Evolutionary conservation across 1,284 basidiomycete genomes (phyloP).

Genomic region (Microbotryum lychnidis-dioicae): DNA sequence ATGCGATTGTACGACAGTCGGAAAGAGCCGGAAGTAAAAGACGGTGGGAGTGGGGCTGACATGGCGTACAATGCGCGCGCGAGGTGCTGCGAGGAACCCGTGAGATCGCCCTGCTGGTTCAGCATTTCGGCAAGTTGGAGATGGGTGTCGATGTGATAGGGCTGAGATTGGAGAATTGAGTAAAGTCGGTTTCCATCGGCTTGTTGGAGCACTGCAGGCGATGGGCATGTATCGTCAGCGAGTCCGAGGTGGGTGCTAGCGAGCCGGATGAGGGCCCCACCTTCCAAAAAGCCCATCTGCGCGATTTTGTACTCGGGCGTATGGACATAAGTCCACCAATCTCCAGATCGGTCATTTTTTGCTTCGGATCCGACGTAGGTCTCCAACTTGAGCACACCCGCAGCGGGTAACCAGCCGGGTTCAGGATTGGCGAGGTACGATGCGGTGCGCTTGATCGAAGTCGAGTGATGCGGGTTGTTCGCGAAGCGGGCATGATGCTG

Average conservation of each 20-base stretch:
- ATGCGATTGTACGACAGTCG: conserved; percentile 77
- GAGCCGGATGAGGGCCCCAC: no score
- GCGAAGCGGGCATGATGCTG: conserved; percentile 30
- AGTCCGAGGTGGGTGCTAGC: not conserved
- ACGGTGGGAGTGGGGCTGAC: conserved; percentile 70
- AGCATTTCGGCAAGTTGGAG: conserved; percentile 61
- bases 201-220: conserved; percentile 27
- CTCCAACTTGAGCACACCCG: conserved; percentile 52
- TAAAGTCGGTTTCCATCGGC: conserved; percentile 44
- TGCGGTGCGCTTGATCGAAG: conserved; percentile 33
- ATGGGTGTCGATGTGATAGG: conserved; percentile 83
- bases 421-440: conserved; percentile 36
- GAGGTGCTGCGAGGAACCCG: conserved; percentile 69
- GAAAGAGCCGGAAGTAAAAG: conserved; percentile 68
- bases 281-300: conserved; percentile 66
- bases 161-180: conserved; percentile 45
- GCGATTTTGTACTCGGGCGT: conserved; percentile 69
- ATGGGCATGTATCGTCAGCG: not conserved
- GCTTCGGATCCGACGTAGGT: conserved; percentile 23
- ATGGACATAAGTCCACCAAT: conserved; percentile 79
- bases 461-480: conserved; percentile 34
- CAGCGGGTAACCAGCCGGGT: conserved; percentile 43
- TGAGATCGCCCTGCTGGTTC: conserved; percentile 35
- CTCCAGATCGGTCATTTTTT: conserved; percentile 47
- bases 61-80: conserved; percentile 81